Evolutionary conservation across 306 rosid genomes (phyloP).

Genomic region (Pterocarpus macrocarpus): DNA sequence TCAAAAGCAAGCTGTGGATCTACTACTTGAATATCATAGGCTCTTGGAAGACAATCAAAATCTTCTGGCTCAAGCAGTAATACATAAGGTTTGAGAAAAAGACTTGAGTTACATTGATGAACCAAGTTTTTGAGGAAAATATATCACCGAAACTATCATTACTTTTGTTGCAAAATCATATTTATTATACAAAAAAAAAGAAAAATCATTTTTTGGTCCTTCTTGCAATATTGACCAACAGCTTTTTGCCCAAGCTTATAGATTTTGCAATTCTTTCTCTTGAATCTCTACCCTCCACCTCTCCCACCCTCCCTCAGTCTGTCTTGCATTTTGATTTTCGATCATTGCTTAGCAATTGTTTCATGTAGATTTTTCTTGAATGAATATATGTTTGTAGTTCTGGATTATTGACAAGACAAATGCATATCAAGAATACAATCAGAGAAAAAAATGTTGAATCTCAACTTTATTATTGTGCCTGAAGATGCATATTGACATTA

Average conservation of each 20-base stretch:
- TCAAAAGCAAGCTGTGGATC: slow-evolving; percentile 83
- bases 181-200: slow-evolving; percentile 3
- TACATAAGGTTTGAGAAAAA: slow-evolving; percentile 54
- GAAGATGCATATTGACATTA: background rate
- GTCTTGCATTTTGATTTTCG: background rate
- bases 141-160: slow-evolving; percentile 21
- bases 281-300: background rate
- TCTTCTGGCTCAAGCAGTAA: slow-evolving; percentile 70
- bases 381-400: too few relatives aligned
- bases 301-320: background rate
- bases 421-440: background rate
- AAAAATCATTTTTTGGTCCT: slow-evolving; percentile 35
- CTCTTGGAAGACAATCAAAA: slow-evolving; percentile 88
- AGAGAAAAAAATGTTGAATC: background rate
- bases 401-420: too few relatives aligned
- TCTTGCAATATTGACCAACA: slow-evolving; percentile 30
- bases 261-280: slow-evolving; percentile 27
- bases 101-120: slow-evolving; percentile 18
- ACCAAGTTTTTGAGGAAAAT: slow-evolving; percentile 36
- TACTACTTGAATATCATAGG: slow-evolving; percentile 80
- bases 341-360: background rate
- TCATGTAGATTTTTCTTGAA: too few relatives aligned
- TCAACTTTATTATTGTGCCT: background rate
- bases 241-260: background rate
- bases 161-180: slow-evolving; percentile 40